Base-by-base conservation (phyloP, 306 rosid species). In the Notholithocarpus densiflorus region DNA sequence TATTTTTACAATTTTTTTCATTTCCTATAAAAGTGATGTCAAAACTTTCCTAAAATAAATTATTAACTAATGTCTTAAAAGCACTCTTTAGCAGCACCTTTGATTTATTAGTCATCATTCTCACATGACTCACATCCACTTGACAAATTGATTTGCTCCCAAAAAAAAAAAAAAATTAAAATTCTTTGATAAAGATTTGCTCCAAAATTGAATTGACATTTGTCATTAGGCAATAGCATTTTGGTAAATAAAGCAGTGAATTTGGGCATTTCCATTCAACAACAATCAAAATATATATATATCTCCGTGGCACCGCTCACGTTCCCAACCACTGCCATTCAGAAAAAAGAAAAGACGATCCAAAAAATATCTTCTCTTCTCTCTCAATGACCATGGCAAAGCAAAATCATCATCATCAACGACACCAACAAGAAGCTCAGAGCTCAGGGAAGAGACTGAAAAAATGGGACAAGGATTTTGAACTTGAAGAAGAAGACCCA, bases 401-500 rank as follows among this genome's bases (percentile, higher is more conserved):
- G 75, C 87, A 83, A 74, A 40, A 8, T 8, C 45, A 8, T 40
- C 45, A 40, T 8, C 84, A 59, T 13, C 71, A 7, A 71, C 85
- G 74, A 26, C 84, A 79, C 0, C 88, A 79, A 27, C 90, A 71
- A 6, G 82, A 66, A 78, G 75, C 88, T 71, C 84, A 72, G 54
- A 79, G 68, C 87, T 83, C 83, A n/a, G 91, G 92, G 68, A 96
- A 96, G 93, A 90, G 98, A 71, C 79, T 87, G 24, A 96, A 95
- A 86, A 86, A 29, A 75, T 73, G 10, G 24, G 84, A 86, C 53
- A 48, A 48, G 17, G 53, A 48, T 48, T 13, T 48, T 19, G 82
- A 87, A 54, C 15, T 34, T 29, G 79, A 48, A 5, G 77, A 27
- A 15, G 79, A 53, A 5, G 77, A 27, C 27, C 77, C 29, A 5